These are phyloP conservation scores for Trichoderma endophyticum DNA, from an alignment of 2,329 filamentous ascomycete species.

Conservation along the genomic window DNA sequence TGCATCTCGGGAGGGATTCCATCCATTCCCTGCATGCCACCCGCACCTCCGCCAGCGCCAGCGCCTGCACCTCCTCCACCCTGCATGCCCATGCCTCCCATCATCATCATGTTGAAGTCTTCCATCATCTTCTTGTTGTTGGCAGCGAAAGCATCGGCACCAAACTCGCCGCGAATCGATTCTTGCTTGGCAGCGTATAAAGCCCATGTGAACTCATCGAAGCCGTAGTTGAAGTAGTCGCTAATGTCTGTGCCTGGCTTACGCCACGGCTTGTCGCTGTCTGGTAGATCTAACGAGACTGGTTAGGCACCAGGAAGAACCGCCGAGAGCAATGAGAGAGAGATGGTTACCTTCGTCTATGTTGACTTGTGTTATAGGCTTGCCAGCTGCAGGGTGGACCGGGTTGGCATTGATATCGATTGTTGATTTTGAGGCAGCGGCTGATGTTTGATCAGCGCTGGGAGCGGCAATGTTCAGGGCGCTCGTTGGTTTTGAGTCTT, in stretches of 20 bases:
- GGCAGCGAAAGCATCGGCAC: slow-evolving; percentile 59
- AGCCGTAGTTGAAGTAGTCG: slow-evolving; percentile 99
- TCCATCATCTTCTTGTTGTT: slow-evolving; percentile 78
- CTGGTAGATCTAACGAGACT: slow-evolving; percentile 55
- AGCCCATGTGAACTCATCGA: slow-evolving; percentile 98
- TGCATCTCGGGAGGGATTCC: slow-evolving; percentile 66
- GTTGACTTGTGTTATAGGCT: slow-evolving; percentile 73
- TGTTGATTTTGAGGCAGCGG: slow-evolving; percentile 73
- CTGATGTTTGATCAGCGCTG: slow-evolving; percentile 54
- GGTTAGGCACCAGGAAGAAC: neutral
- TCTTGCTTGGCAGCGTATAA: slow-evolving; percentile 90
- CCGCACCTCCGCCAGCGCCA: slow-evolving; percentile 31
- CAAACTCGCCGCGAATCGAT: slow-evolving; percentile 70
- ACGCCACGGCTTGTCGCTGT: slow-evolving; percentile 91
- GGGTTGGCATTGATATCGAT: slow-evolving; percentile 84
- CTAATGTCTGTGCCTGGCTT: slow-evolving; percentile 90
- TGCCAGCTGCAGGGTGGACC: slow-evolving; percentile 72
- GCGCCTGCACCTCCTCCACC: slow-evolving; percentile 32
- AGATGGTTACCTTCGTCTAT: slow-evolving; percentile 63
- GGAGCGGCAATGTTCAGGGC: slow-evolving; percentile 34
- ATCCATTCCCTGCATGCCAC: slow-evolving; percentile 56
- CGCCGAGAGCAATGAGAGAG: slow-evolving; percentile 17
- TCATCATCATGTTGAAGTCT: slow-evolving; percentile 66
- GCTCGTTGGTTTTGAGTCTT: slow-evolving; percentile 32
- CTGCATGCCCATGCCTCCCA: slow-evolving; percentile 53